Evolutionary conservation across 345 rosid genomes (phyloP), one percentile per base, ranked within the genome.

Genomic region (Moricandia arvensis): DNA sequence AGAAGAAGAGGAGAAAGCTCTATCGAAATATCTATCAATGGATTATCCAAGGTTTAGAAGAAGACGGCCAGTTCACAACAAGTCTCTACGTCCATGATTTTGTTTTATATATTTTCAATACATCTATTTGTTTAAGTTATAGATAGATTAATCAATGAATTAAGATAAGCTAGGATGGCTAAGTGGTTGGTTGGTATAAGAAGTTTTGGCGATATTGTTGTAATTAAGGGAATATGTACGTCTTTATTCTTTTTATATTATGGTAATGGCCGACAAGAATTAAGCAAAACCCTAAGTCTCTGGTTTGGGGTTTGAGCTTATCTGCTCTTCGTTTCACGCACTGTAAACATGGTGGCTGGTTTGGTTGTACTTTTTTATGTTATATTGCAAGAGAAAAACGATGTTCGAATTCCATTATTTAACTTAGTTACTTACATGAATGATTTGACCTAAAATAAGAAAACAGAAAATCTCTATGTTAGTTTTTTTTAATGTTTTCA

Each of bases 61-160:
- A 83, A 83, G 94, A 77, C 80, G 90, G 10, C 97, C 97, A 2
- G 87, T 91, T 45, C 97, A 91, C 59, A 91, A 91, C 88, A 89
- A 86, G 71, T 77, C 93, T 72, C 31, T 84, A 83, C 90, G 80
- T 84, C 93, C 92, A 64, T 80, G 69, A 80, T 70, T 29, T 15
- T 57, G 31, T 59, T 2, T 11, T 11, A 3, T 2, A 29, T 2
- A 29, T 29, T 41, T 70, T 66, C 21, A 4, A n/a, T 21, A 43
- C 10, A 66, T 18, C 21, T 34, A 29, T 41, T 21, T 21, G 24
- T 21, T 21, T 60, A 29, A 26, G 29, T 49, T 37, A 66, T 72
- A 31, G 29, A 21, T 66, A 72, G 69, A 27, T 78, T 30, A 57
- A 45, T 58, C 53, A 69, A 29, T 63, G 21, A 54, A 21, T 55